Base-by-base conservation (phyloP, 2,329 filamentous ascomycete species). In the Colletotrichum sp. region DNA sequence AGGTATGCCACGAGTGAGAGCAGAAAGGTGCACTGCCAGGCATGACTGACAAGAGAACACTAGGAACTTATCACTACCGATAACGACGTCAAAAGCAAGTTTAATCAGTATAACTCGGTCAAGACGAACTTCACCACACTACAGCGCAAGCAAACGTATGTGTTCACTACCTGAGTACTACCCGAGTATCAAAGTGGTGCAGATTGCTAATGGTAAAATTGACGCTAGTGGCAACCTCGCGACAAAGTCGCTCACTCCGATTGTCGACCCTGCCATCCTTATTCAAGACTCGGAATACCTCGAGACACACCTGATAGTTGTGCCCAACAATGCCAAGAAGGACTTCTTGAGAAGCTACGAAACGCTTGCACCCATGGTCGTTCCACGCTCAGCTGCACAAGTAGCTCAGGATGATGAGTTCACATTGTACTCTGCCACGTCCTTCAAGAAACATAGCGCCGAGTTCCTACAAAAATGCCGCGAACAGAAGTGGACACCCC, bases 251-350 rank as follows among this genome's bases (percentile, higher is more conserved):
- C 93, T 99, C 78, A 93, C 95, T n/a, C 93, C 95, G 15, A 92
- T 98, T 77, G 94, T 99, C 80, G 91, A 96, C 81, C 96, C 96
- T 10, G 88, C 91, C 70, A 87, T 96, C 75, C 90, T 98, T 58
- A 91, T 98, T 78, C 94, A 94, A 84, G 93, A 98, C 83, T 98
- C 96, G 25, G 97, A 99, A 86, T 98, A 98, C 86, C 93, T 99
- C 80, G 96, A 98, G 87, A 98, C 97, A 34, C 96, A 98, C 83
- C 92, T 99, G 34, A 90, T 99, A 79, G 97, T 95, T 25, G 95
- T 99, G 10, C 97, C 97, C 4, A 92, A 91, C 64, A 93, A 92
- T 79, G 88, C 91, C 72, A 93, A 94, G 80, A 98, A 97, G 84
- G 96, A 98, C 52, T 99, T 98, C 82, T 87, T 97, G 78, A 94